Evolutionary conservation across 352 stramenopile genomes (phyloP).

Genomic region (Pythium sukuiense): DNA sequence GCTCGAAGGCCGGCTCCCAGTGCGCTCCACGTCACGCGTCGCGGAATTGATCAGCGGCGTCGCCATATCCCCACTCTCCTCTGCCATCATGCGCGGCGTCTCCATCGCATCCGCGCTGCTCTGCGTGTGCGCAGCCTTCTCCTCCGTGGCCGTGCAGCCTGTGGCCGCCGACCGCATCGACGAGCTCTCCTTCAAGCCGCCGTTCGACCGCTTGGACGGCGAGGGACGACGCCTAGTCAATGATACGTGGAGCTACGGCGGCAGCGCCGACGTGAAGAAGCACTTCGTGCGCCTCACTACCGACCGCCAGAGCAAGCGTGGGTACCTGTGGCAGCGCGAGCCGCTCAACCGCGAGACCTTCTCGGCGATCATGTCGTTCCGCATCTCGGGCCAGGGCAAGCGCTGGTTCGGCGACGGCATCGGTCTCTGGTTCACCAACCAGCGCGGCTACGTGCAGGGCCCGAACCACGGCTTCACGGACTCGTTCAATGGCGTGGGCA

Average conservation of each 20-base stretch:
- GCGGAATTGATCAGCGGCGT: constrained; percentile 14
- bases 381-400: constrained; percentile 79
- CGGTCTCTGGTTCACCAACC: constrained; percentile 76
- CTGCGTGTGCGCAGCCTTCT: constrained; percentile 34
- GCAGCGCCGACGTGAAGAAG: constrained; percentile 78
- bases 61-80: not conserved
- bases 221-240: constrained; percentile 69
- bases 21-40: constrained; percentile 26
- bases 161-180: constrained; percentile 46
- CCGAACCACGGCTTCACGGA: constrained; percentile 79
- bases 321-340: constrained; percentile 75
- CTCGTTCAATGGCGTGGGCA: constrained; percentile 69
- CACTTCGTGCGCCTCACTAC: constrained; percentile 88
- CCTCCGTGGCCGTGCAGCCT: not conserved
- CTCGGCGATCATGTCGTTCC: constrained; percentile 75
- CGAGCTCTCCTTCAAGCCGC: constrained; percentile 72
- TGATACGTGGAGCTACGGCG: constrained; percentile 72
- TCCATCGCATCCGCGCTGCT: constrained; percentile 27
- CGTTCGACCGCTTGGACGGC: constrained; percentile 68
- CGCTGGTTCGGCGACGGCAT: constrained; percentile 87
- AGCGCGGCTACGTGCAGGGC: constrained; percentile 53
- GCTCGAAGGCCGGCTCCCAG: not conserved
- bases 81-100: constrained; percentile 12
- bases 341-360: constrained; percentile 52
- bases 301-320: constrained; percentile 84